Evolutionary conservation across 2,329 filamentous ascomycete genomes (phyloP), one percentile per base, ranked within the genome.

Genomic region (Pyrenophora tritici-repentis): DNA sequence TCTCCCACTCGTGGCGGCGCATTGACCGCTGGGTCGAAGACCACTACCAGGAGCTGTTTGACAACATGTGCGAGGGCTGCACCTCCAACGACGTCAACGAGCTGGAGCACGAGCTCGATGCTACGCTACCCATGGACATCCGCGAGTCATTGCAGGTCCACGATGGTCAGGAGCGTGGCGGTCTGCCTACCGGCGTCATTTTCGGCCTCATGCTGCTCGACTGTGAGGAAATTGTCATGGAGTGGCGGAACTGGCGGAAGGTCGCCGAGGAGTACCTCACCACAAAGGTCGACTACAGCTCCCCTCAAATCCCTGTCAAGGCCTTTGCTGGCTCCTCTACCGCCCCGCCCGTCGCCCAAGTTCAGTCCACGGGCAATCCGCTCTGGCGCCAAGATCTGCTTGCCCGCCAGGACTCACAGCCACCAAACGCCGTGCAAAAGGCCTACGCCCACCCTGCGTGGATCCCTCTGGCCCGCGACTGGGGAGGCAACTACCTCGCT

Each of bases 401-500:
- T 41, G 79, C 89, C 41, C 86, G 88, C 56, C 94, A 99, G 74
- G 89, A 94, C 64, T 96, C 87, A 10, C 89, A 97, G 52, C 94
- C 94, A 7, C 82, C 90, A 8, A 88, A 89, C 66, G 85, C 91
- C 4, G 87, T 97, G 29, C 92, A 96, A 71, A 96, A 92, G 73
- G 89, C 89, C 0, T 99, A 99, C 69, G 89, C 91, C 2, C 93
- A 99, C 74, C 87, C 91, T 2, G 89, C 87, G 44, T 99, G 94
- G 94, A 97, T 99, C 62, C 93, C 94, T 45, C 80, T 99, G 29
- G 93, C 92, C 51, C 89, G 94, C 63, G 94, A 99, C 74, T 99
- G 94, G 94, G 94, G 94, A 73, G 94, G 94, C 75, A 99, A 99
- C 83, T 95, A 96, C 78, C 81, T 99, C 67, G 93, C 92, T 14